These are phyloP conservation scores for Cylindrotheca closterium DNA, from an alignment of 108 stramenopile species.

Conservation along the genomic window DNA sequence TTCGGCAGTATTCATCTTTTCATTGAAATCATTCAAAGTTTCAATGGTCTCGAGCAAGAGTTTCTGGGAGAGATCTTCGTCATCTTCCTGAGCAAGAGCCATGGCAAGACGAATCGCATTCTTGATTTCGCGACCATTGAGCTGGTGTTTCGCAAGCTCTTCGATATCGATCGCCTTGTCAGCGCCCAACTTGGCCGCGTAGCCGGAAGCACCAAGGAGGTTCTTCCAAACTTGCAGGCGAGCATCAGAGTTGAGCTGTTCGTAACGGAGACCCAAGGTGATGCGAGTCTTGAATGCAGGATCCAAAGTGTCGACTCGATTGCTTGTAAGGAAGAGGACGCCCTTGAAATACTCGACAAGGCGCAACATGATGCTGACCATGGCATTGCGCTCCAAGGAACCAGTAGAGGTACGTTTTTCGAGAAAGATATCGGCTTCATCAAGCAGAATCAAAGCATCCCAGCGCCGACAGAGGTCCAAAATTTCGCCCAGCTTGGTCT, in stretches of 20 bases:
- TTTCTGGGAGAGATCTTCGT: constrained; percentile 34
- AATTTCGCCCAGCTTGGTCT: constrained; percentile 49
- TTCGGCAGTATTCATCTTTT: constrained; percentile 2
- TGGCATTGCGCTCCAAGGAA: constrained; percentile 66
- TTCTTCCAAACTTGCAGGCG: constrained; percentile 60
- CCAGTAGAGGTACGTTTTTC: constrained; percentile 49
- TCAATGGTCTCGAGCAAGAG: constrained; percentile 45
- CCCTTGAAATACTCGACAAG: constrained; percentile 66
- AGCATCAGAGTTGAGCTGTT: constrained; percentile 39
- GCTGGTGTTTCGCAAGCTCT: constrained; percentile 37
- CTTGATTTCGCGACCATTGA: constrained; percentile 78
- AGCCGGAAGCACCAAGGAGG: constrained; percentile 44
- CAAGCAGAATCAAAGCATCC: constrained; percentile 65
- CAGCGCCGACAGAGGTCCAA: constrained; percentile 47
- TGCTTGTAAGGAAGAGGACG: constrained; percentile 66
- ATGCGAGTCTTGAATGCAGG: constrained; percentile 73
- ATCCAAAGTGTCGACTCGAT: constrained; percentile 67
- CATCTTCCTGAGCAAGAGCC: constrained; percentile 59
- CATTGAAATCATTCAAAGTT: constrained; percentile 21
- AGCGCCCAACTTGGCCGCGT: not conserved
- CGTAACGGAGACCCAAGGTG: constrained; percentile 61
- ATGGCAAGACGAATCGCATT: constrained; percentile 66
- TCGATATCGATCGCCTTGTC: constrained; percentile 29
- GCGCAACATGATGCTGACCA: constrained; percentile 73
- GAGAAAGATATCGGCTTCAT: constrained; percentile 65